Percentiles rank a stretch among this genome's conserved stretches.
Evolutionary conservation across 2,329 filamentous ascomycete genomes (phyloP).

Genomic region (Penicillium digitatum): DNA sequence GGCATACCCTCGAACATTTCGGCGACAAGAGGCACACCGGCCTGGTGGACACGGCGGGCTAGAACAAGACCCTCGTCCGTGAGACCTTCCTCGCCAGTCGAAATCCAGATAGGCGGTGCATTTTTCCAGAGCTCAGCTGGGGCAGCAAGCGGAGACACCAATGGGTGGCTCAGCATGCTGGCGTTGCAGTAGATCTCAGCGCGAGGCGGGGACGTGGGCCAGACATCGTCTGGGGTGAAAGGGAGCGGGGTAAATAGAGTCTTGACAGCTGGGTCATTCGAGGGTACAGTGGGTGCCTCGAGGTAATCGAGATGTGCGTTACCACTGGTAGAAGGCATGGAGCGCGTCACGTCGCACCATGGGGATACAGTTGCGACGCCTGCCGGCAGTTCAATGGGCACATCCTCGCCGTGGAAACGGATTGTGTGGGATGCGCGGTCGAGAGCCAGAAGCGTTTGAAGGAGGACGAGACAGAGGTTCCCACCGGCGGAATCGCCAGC

Average conservation of each 20-base stretch:
- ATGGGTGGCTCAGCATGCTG: constrained; percentile 37
- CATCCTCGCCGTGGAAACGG: constrained; percentile 40
- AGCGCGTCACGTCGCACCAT: constrained; percentile 43
- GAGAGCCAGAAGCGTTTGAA: constrained; percentile 44
- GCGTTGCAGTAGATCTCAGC: constrained; percentile 43
- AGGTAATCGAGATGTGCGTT: constrained; percentile 44
- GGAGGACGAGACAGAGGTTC: constrained; percentile 40
- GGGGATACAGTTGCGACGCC: constrained; percentile 40
- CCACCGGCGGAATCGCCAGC: constrained; percentile 48
- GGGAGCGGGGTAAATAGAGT: constrained; percentile 24
- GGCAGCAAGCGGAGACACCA: constrained; percentile 40
- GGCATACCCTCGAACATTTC: constrained; percentile 47
- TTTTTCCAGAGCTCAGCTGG: constrained; percentile 39
- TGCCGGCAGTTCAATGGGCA: constrained; percentile 41
- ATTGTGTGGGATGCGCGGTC: constrained; percentile 34
- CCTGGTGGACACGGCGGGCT: constrained; percentile 40
- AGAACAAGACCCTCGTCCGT: constrained; percentile 41
- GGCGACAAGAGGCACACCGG: constrained; percentile 36
- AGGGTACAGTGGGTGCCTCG: constrained; percentile 26
- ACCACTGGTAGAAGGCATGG: constrained; percentile 38
- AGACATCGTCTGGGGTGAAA: constrained; percentile 36
- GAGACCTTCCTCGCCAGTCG: constrained; percentile 41
- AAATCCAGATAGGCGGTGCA: constrained; percentile 42
- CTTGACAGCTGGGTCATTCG: constrained; percentile 9
- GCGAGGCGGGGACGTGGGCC: constrained; percentile 42